Percentiles rank a stretch among this genome's conserved stretches.
These are phyloP conservation scores for Calycina herbarum DNA, from an alignment of 2,329 filamentous ascomycete genomes.

Conservation along the genomic window DNA sequence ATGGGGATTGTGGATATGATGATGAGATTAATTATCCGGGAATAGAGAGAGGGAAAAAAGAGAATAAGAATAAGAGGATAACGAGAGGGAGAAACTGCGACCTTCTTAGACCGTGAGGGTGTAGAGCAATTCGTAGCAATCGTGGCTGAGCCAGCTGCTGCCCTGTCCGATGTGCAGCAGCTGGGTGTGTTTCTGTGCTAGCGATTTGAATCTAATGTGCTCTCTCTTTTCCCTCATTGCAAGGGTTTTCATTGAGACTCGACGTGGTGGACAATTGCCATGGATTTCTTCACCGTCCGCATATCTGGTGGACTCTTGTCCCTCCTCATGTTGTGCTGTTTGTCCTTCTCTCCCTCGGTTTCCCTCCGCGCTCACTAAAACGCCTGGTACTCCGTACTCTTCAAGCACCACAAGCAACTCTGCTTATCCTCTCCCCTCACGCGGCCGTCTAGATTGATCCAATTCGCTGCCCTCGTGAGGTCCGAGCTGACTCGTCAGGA, in stretches of 20 bases:
- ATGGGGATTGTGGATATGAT: background rate
- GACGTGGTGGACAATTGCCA: background rate
- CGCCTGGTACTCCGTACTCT: background rate
- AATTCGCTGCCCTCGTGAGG: background rate
- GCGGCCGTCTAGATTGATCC: conserved; percentile 4
- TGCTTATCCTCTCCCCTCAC: background rate
- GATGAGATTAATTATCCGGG: background rate
- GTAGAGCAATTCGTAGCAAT: conserved; percentile 6
- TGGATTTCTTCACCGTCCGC: background rate
- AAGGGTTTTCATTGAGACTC: background rate
- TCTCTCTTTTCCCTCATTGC: background rate
- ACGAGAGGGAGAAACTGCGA: background rate
- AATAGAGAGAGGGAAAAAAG: background rate
- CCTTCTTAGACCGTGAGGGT: conserved; percentile 3
- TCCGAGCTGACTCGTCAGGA: conserved; percentile 5
- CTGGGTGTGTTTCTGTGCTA: background rate
- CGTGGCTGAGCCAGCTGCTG: conserved; percentile 1
- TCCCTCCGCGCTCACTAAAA: conserved; percentile 3
- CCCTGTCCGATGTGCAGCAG: conserved; percentile 1
- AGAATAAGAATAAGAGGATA: background rate
- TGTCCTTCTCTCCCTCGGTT: background rate
- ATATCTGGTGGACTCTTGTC: background rate
- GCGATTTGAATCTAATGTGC: conserved; percentile 1
- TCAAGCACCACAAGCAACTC: background rate
- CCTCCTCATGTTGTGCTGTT: background rate